phyloP scores from a whole-genome alignment of 305 asterid genomes.

The Lippia alba region DNA sequence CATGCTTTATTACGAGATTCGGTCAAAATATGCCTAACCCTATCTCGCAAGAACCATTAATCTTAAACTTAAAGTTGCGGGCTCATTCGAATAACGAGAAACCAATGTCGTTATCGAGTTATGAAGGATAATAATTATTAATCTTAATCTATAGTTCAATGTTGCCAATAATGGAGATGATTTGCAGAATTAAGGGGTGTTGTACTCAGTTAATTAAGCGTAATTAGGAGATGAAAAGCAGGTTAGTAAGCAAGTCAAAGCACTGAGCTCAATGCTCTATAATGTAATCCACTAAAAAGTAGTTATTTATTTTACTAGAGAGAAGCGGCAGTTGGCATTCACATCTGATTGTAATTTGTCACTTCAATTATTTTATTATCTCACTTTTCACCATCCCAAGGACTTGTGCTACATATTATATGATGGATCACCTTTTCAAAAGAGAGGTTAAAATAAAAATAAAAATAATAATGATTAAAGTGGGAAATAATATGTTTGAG shows the following conservation, averaged over 20 bases:
- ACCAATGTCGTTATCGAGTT: conserved; percentile 9
- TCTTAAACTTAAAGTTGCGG: too few relatives aligned
- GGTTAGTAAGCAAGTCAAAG: too few relatives aligned
- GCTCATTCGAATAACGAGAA: neutral
- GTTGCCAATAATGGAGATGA: conserved; percentile 28
- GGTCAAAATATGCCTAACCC: conserved; percentile 39
- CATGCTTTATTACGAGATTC: conserved; percentile 1
- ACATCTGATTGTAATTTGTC: neutral
- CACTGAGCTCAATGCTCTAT: conserved; percentile 25
- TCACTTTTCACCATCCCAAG: neutral
- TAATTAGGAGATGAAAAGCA: neutral
- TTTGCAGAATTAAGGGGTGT: conserved; percentile 12
- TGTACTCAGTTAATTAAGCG: too few relatives aligned
- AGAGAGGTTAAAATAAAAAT: too few relatives aligned
- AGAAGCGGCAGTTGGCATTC: neutral
- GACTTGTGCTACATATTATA: neutral
- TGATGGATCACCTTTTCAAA: neutral
- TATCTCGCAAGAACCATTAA: neutral
- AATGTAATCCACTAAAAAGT: neutral
- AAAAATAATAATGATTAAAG: too few relatives aligned
- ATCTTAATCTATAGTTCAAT: conserved; percentile 8
- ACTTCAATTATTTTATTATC: conserved; percentile 10
- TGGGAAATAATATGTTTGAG: too few relatives aligned
- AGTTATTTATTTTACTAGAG: neutral
- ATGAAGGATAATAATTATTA: neutral